These are phyloP conservation scores for Dipteronia sinensis DNA, from an alignment of 345 rosid genomes.

Conservation along the genomic window DNA sequence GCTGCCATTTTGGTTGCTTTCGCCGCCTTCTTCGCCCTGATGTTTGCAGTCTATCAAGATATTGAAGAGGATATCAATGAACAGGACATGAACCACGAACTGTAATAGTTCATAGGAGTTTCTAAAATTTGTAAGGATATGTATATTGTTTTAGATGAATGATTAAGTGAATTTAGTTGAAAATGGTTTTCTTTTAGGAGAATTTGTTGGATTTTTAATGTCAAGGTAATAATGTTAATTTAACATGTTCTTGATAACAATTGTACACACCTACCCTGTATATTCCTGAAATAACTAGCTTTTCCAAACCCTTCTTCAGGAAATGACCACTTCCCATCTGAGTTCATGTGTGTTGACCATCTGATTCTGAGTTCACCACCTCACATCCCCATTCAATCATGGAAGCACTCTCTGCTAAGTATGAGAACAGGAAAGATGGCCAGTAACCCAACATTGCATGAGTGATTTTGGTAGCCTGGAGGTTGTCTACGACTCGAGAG, in stretches of 20 bases:
- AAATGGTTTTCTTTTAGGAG: no score
- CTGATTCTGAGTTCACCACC: constrained; percentile 86
- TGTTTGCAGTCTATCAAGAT: constrained; percentile 70
- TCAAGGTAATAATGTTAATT: no score
- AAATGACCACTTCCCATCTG: constrained; percentile 95
- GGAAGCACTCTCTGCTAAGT: constrained; percentile 85
- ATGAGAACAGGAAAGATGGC: constrained; percentile 96
- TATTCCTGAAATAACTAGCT: constrained; percentile 87
- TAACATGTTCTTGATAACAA: no score
- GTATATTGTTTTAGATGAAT: no score
- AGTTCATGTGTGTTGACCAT: constrained; percentile 84
- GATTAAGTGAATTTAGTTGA: no score
- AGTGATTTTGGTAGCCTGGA: no score
- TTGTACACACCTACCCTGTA: constrained; percentile 40
- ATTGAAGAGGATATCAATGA: background rate
- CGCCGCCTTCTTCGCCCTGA: constrained; percentile 58
- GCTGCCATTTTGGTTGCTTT: constrained; percentile 67
- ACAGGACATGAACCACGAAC: background rate
- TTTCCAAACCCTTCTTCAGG: constrained; percentile 97
- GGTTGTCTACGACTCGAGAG: no score
- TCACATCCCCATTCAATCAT: constrained; percentile 99
- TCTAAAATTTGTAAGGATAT: no score
- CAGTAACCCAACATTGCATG: constrained; percentile 89
- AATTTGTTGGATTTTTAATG: background rate
- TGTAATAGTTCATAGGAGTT: no score